phyloP scores from a whole-genome alignment of 208 protist genomes.

The Wallacemonas sp. region DNA sequence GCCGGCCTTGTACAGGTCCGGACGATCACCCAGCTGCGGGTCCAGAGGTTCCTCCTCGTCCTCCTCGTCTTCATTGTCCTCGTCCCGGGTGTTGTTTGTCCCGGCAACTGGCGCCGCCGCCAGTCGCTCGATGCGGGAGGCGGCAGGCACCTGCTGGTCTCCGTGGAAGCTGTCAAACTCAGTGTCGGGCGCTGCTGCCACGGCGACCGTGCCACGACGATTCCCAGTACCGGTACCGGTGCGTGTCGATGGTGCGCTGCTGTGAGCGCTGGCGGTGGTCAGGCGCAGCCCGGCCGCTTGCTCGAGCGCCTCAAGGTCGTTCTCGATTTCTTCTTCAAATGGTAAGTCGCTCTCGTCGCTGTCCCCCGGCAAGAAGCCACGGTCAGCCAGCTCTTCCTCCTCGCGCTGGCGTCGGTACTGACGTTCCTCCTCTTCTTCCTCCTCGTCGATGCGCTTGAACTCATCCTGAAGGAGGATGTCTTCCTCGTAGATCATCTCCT shows the following conservation, averaged over 20 bases:
- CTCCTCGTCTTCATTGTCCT: not conserved
- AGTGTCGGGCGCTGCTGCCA: conserved; percentile 15
- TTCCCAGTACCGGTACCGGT: not conserved
- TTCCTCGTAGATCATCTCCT: conserved; percentile 42
- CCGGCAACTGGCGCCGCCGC: not conserved
- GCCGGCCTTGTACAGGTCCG: conserved; percentile 9
- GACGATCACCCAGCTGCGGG: not conserved
- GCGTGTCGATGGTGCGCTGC: not conserved
- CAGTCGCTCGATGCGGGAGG: conserved; percentile 22
- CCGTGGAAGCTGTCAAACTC: conserved; percentile 45
- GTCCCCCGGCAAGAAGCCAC: conserved; percentile 12
- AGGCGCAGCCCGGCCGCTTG: not conserved
- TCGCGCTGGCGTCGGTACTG: conserved; percentile 11
- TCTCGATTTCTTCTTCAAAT: conserved; percentile 33
- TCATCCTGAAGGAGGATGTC: conserved; percentile 34
- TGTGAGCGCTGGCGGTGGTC: not conserved
- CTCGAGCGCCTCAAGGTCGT: not conserved
- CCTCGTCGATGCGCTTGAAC: conserved; percentile 31
- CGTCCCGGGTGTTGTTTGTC: not conserved
- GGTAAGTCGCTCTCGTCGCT: conserved; percentile 13
- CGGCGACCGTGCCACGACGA: conserved; percentile 12
- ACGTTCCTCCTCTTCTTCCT: conserved; percentile 35
- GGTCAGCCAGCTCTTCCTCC: conserved; percentile 12
- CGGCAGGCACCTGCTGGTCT: conserved; percentile 1
- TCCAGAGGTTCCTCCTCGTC: conserved; percentile 1